Evolutionary conservation across 169 alveolate species (phyloP).

Genomic region (Eimeria praecox): DNA sequence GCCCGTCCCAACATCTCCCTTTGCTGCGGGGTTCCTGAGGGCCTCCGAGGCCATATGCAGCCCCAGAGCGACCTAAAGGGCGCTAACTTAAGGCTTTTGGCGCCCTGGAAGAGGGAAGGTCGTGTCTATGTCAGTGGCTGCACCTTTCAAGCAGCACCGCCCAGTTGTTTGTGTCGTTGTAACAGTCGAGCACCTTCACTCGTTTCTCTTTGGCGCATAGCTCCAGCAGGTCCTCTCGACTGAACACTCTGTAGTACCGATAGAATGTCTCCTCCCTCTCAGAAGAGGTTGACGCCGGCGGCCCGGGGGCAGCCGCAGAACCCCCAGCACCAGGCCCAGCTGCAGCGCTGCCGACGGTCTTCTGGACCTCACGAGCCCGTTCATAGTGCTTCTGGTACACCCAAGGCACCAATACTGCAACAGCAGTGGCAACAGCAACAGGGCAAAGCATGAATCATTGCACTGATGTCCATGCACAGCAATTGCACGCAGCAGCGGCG

Average conservation of each 20-base stretch:
- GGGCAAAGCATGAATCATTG: not conserved
- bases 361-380: slow-evolving; percentile 85
- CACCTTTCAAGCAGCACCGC: slow-evolving; percentile 78
- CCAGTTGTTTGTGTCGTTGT: slow-evolving; percentile 86
- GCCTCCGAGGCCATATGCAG: not conserved
- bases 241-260: slow-evolving; percentile 96
- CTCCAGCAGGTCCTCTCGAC: slow-evolving; percentile 93
- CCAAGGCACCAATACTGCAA: slow-evolving; percentile 87
- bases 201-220: slow-evolving; percentile 84
- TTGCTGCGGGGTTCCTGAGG: not conserved
- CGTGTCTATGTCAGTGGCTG: not conserved
- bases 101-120: not conserved
- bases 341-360: slow-evolving; percentile 62
- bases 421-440: not conserved
- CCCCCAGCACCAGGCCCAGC: slow-evolving; percentile 84
- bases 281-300: not conserved
- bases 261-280: slow-evolving; percentile 78
- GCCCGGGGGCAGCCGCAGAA: not conserved
- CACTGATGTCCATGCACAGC: not conserved
- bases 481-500: not conserved
- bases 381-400: slow-evolving; percentile 94
- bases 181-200: slow-evolving; percentile 81
- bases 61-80: not conserved
- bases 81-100: not conserved
- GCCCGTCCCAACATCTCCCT: not conserved